A percentile compares a stretch with the other conserved stretches of the same genome.
phyloP scores from a whole-genome alignment of 73 alveolate species.

The Paramecium octaurelia region DNA sequence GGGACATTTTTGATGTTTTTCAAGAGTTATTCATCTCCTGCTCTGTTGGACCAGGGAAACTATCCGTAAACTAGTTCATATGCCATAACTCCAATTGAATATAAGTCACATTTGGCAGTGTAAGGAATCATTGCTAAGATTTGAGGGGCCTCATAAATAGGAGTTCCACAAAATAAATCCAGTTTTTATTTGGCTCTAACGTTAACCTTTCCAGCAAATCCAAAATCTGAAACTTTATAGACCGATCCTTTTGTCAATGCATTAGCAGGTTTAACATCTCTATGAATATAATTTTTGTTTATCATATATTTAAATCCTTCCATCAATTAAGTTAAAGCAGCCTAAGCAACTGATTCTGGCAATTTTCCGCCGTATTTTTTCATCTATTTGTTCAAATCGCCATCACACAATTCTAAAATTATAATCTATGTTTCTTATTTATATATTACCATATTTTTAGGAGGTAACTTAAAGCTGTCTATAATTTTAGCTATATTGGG shows the following conservation, averaged over 20 bases:
- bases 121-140: conserved; percentile 33
- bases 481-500: neutral
- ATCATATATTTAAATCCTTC: conserved; percentile 33
- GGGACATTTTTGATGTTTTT: conserved; percentile 49
- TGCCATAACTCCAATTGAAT: conserved; percentile 56
- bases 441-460: neutral
- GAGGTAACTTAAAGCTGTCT: neutral
- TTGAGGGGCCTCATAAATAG: conserved; percentile 60
- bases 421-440: neutral
- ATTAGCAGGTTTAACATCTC: conserved; percentile 78
- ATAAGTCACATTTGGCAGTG: conserved; percentile 52
- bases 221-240: conserved; percentile 55
- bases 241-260: conserved; percentile 16
- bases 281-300: conserved; percentile 67
- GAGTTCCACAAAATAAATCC: conserved; percentile 55
- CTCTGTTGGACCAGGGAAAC: conserved; percentile 54
- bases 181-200: conserved; percentile 10
- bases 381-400: conserved; percentile 34
- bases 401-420: conserved; percentile 51
- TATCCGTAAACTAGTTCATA: conserved; percentile 57
- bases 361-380: conserved; percentile 40
- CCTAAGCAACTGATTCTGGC: conserved; percentile 3
- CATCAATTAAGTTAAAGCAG: conserved; percentile 23
- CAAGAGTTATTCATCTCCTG: neutral
- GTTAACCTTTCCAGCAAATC: conserved; percentile 57